Percentiles rank a stretch among this genome's conserved stretches.
phyloP scores from a whole-genome alignment of 129 eudicot genomes.

The Helianthus annuus region HanXRQr2.0-SUNRISE NC_035448.2:61371149-61371648 shows the following conservation, averaged over 20 bases:
- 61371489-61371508: constrained; percentile 42
- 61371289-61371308: constrained; percentile 31
- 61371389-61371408: constrained; percentile 84
- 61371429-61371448: constrained; percentile 68
- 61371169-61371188: not conserved
- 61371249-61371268: not conserved
- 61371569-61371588: not conserved
- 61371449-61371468: constrained; percentile 51
- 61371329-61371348: constrained; percentile 60
- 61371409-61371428: constrained; percentile 81
- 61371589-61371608: not conserved
- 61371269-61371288: not conserved
- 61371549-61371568: not conserved
- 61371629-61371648: constrained; percentile 2
- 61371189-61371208: not conserved
- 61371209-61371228: not conserved
- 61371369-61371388: constrained; percentile 43
- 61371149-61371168: constrained; percentile 4
- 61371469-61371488: constrained; percentile 50
- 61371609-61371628: not conserved
- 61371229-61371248: not conserved
- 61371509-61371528: constrained; percentile 55
- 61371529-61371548: not conserved
- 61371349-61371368: constrained; percentile 40
- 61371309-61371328: constrained; percentile 46